Base-by-base conservation (phyloP, 805 yeast genomes). In the Sporopachydermia quercuum region DNA sequence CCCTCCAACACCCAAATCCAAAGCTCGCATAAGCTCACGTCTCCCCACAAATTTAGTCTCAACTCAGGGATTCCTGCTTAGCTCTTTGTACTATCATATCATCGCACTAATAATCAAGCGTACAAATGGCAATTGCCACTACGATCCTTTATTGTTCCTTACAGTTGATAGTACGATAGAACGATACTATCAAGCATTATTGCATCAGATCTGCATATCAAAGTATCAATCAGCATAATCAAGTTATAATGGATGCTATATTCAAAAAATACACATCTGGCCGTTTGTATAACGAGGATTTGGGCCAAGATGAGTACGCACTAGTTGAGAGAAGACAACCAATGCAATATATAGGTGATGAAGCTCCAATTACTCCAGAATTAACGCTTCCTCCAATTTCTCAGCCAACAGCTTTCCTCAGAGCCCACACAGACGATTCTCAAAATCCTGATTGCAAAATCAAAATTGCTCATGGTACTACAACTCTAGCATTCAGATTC, bases 401-500 rank as follows among this genome's bases (percentile, higher is more conserved):
- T 39, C 76, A 79, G 50, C 97, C 98, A 19, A 75, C 95, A 4
- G 94, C 82, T 40, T 89, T 89, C 57, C 66, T 91, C 49, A 72
- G 97, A 58, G 96, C 96, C n/a, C 96, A 91, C 61, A 91, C 98
- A 4, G 98, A 91, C 61, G 96, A 91, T 60, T 78, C 85, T 15
- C 56, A 76, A 44, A 89, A 87, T 57, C 94, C 94, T 18, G 96
- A 86, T 56, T 87, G 94, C 62, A 81, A 78, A 54, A 89, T 91
- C 65, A 89, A 91, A 59, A 82, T 91, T 54, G 96, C 96, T 16
- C 98, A 91, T 61, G 98, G 98, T 59, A 91, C 98, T n/a, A 91
- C 98, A 4, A 91, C 98, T 11, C 68, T 91, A 51, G 96, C 97
- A 5, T 91, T 91, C 66, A 71, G 96, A 60, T 91, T 87, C 62